Base-by-base conservation (phyloP, 2,329 filamentous ascomycete species). In the Elsinoe batatas region DNA sequence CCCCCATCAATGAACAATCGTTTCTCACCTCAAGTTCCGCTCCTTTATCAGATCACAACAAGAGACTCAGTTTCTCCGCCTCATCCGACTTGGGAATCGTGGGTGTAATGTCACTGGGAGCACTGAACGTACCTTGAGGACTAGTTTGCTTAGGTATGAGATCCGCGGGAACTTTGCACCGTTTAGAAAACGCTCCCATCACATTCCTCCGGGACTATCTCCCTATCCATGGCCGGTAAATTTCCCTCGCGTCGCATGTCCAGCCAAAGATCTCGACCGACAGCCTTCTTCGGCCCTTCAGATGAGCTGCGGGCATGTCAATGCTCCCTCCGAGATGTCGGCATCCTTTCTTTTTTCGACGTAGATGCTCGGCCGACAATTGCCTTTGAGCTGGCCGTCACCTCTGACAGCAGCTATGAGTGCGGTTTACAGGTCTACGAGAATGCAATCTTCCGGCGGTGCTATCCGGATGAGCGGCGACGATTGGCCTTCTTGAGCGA, bases 361-460 rank as follows among this genome's bases (percentile, higher is more conserved):
- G 11, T 26, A n/a, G 47, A 51, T 35, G 30, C 13, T 12, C 47
- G 47, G 8, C 47, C 47, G 32, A 51, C 47, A n/a, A 36, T 51
- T 26, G 47, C 47, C 3, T 38, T 51, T 15, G 26, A 51, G 33
- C 47, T 51, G 4, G 18, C 17, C 1, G 18, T 26, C 10, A 6
- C 40, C n/a, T 33, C 44, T 13, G 30, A 35, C 26, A 30, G 44
- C 44, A 33, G 30, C 26, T 49, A 49, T 35, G 47, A 51, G 8
- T 51, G 47, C 12, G 18, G 32, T 4, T 10, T 35, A 4, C 47
- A 51, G 47, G 17, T 38, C 11, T 51, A 51, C 33, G 47, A 51
- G 15, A 51, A 51, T 35, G 47, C 47, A n/a, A 35, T 51, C 47
- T 51, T 51, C 33, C 47, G 47, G 32, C 36, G 26, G 20, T 51